These are phyloP conservation scores for Nemania serpens DNA, from an alignment of 2,329 filamentous ascomycete species.

Conservation along the genomic window DNA sequence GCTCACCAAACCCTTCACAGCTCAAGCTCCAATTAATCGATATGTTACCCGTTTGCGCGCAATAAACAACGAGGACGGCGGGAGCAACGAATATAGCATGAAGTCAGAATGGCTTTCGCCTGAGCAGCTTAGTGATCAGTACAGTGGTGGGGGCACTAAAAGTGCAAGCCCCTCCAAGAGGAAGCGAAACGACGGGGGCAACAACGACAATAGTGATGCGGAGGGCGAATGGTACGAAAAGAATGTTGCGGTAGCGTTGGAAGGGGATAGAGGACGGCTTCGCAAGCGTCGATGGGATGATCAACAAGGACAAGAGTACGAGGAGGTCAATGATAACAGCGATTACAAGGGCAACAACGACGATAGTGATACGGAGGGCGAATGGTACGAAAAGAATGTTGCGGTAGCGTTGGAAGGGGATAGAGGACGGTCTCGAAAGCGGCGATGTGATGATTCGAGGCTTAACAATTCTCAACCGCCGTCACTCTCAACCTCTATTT, in stretches of 20 bases:
- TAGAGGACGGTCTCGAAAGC: constrained; percentile 8
- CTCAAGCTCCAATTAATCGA: not conserved
- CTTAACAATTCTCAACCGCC: not conserved
- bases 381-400: constrained; percentile 7
- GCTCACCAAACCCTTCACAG: not conserved
- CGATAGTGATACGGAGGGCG: constrained; percentile 1
- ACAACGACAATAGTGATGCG: not conserved
- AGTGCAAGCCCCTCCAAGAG: constrained; percentile 6
- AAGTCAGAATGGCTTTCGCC: constrained; percentile 5
- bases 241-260: not conserved
- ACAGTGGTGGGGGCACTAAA: not conserved
- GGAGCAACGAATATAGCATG: not conserved
- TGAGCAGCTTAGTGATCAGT: constrained; percentile 5
- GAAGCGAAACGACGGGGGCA: constrained; percentile 1
- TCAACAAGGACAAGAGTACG: not conserved
- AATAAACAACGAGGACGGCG: too few species aligned
- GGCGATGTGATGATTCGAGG: not conserved
- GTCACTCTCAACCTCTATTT: not conserved
- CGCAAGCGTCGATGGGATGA: constrained; percentile 3
- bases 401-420: constrained; percentile 2
- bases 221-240: constrained; percentile 3
- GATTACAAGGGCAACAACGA: too few species aligned
- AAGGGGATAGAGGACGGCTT: constrained; percentile 5
- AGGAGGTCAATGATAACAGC: not conserved
- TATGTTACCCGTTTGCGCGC: constrained; percentile 1